phyloP scores from a whole-genome alignment of 129 eudicot genomes.

The Tagetes erecta region DNA sequence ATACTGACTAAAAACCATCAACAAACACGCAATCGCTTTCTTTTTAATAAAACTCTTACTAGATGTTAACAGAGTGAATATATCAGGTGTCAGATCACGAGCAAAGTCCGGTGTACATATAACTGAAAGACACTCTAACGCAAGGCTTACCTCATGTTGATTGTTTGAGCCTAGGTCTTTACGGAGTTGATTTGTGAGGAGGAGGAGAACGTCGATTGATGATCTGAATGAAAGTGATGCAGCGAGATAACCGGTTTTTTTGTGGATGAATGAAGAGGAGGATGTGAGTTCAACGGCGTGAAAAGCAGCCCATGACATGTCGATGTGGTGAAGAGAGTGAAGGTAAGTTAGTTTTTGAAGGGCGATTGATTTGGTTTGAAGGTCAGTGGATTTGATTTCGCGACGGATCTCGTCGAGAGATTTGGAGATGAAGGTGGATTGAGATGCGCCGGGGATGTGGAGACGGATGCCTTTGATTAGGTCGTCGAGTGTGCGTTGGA shows the following conservation, averaged over 20 bases:
- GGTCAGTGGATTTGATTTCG: conserved; percentile 75
- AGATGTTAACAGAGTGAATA: conserved; percentile 47
- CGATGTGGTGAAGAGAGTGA: conserved; percentile 60
- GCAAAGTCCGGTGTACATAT: conserved; percentile 66
- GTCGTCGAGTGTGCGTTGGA: conserved; percentile 76
- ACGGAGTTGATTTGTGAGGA: conserved; percentile 82
- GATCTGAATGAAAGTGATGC: conserved; percentile 65
- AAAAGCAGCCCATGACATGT: conserved; percentile 83
- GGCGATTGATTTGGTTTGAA: conserved; percentile 68
- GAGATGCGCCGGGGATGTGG: conserved; percentile 41
- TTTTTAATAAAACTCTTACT: conserved; percentile 55
- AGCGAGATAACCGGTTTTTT: conserved; percentile 66
- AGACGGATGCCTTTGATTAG: conserved; percentile 81
- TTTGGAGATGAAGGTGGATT: conserved; percentile 60
- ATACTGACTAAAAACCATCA: conserved; percentile 57
- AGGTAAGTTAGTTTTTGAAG: conserved; percentile 86
- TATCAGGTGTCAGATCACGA: conserved; percentile 61
- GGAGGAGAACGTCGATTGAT: conserved; percentile 62
- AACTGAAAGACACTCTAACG: conserved; percentile 50
- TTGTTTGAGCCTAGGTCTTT: conserved; percentile 66
- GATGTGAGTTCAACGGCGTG: conserved; percentile 82
- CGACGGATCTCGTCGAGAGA: conserved; percentile 74
- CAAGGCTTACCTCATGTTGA: conserved; percentile 65
- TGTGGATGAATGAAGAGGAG: conserved; percentile 48
- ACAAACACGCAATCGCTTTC: conserved; percentile 59